Percentiles rank a stretch among this genome's conserved stretches.
Evolutionary conservation across 768 basidiomycete genomes (phyloP).

Genomic region (Trametes sanguinea): DNA sequence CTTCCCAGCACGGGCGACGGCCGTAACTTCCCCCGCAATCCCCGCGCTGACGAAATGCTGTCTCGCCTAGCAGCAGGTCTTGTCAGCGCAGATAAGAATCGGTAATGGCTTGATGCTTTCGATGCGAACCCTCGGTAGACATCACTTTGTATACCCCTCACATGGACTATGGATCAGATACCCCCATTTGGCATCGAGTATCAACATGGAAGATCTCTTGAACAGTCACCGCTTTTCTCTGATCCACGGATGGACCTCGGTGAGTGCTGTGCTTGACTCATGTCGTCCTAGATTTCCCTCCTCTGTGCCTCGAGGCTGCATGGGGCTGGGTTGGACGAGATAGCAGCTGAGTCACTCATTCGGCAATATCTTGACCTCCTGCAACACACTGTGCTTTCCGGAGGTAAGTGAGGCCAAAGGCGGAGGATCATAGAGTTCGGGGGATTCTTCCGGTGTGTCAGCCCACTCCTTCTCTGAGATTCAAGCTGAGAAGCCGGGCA

Average conservation of each 20-base stretch:
- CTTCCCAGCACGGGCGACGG: conserved; percentile 59
- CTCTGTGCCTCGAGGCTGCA: too few relatives aligned
- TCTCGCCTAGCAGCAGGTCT: conserved; percentile 64
- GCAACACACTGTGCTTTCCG: neutral
- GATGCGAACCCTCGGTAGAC: neutral
- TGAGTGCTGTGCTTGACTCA: neutral
- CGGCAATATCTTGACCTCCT: neutral
- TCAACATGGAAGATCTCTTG: neutral
- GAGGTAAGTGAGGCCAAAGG: neutral
- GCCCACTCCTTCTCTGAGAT: conserved; percentile 9
- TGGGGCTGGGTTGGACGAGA: neutral
- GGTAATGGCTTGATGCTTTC: conserved; percentile 25
- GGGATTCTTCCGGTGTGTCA: conserved; percentile 4
- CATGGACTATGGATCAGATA: conserved; percentile 9
- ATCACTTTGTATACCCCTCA: conserved; percentile 4
- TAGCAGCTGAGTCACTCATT: conserved; percentile 3
- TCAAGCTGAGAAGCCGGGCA: neutral
- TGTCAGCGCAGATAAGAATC: conserved; percentile 55
- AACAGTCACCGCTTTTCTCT: neutral
- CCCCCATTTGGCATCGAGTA: conserved; percentile 6
- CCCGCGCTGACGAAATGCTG: conserved; percentile 64
- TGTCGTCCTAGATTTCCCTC: neutral
- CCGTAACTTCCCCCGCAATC: conserved; percentile 65
- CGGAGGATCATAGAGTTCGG: neutral
- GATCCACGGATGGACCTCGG: neutral